These are phyloP conservation scores for Camellia granthamiana DNA, from an alignment of 148 eudicot species.

Conservation along the genomic window DNA sequence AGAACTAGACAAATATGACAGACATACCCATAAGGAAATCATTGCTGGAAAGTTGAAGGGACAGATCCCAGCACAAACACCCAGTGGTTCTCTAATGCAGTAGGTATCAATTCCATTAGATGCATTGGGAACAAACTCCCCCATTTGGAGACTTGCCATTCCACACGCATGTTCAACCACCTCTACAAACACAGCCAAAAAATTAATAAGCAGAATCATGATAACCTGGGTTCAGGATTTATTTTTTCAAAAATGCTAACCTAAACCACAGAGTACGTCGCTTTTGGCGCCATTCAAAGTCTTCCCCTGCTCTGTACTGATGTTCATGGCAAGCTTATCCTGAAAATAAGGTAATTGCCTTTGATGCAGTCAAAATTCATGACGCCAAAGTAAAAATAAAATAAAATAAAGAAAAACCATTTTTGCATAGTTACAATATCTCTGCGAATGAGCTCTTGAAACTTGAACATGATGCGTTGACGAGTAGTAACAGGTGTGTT, in stretches of 20 bases:
- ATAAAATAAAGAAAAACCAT: neutral
- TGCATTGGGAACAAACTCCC: slow-evolving; percentile 49
- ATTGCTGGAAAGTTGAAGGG: slow-evolving; percentile 48
- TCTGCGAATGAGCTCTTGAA: slow-evolving; percentile 61
- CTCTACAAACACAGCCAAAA: slow-evolving; percentile 34
- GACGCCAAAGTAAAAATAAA: neutral
- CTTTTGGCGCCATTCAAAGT: slow-evolving; percentile 44
- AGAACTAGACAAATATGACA: slow-evolving; percentile 5
- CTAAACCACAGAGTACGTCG: slow-evolving; percentile 47
- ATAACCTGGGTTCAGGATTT: neutral
- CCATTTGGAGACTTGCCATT: slow-evolving; percentile 48
- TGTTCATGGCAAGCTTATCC: slow-evolving; percentile 53
- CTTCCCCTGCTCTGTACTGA: slow-evolving; percentile 57
- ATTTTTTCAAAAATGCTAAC: slow-evolving; percentile 17
- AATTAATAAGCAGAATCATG: slow-evolving; percentile 8
- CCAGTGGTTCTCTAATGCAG: slow-evolving; percentile 55
- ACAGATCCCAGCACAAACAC: slow-evolving; percentile 73
- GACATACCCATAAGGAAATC: slow-evolving; percentile 55
- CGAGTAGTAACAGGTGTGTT: slow-evolving; percentile 50
- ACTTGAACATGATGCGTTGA: slow-evolving; percentile 55
- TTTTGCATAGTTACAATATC: slow-evolving; percentile 42
- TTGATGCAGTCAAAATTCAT: neutral
- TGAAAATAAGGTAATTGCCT: slow-evolving; percentile 2
- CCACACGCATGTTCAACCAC: slow-evolving; percentile 69
- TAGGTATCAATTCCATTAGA: slow-evolving; percentile 48